A percentile compares a stretch with the other conserved stretches of the same genome.
Evolutionary conservation across 257 asterid species (phyloP).

Genomic region (Primulina eburnea): DNA sequence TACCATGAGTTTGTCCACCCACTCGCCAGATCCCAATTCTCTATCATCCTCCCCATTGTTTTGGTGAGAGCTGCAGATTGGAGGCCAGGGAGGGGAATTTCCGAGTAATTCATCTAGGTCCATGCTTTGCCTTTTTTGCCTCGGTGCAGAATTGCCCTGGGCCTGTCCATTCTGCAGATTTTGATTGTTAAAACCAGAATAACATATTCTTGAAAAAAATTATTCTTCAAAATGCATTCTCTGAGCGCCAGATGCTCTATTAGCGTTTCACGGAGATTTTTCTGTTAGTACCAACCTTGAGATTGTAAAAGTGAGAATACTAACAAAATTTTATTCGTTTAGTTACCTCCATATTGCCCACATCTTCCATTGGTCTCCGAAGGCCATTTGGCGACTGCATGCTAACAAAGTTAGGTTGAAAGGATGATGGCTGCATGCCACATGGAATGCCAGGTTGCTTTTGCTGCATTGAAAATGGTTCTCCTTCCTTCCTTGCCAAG

Average conservation of each 20-base stretch:
- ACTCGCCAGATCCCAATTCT: slow-evolving; percentile 70
- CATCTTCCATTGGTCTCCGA: slow-evolving; percentile 92
- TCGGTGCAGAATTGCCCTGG: slow-evolving; percentile 40
- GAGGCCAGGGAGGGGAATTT: slow-evolving; percentile 86
- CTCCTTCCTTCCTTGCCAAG: slow-evolving; percentile 64
- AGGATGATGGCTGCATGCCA: slow-evolving; percentile 40
- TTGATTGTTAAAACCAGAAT: slow-evolving; percentile 1
- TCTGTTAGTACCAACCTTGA: neutral
- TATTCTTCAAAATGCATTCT: neutral
- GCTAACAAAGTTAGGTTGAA: slow-evolving; percentile 33
- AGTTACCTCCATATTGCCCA: slow-evolving; percentile 83
- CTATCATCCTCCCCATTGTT: slow-evolving; percentile 54
- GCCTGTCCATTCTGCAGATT: slow-evolving; percentile 36
- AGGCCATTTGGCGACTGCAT: slow-evolving; percentile 45
- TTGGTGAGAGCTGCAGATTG: slow-evolving; percentile 48
- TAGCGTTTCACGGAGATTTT: neutral
- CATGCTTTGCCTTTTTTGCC: slow-evolving; percentile 64
- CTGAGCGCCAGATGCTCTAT: neutral
- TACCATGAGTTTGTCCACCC: slow-evolving; percentile 98
- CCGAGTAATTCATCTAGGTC: slow-evolving; percentile 79
- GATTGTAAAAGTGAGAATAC: neutral
- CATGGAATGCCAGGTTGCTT: slow-evolving; percentile 60
- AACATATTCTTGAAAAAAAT: too few species aligned
- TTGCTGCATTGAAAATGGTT: slow-evolving; percentile 40
- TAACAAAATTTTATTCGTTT: neutral